Evolutionary conservation across 2,329 filamentous ascomycete species (phyloP), one percentile per base, ranked within the genome.

Genomic region (Venturia nashicola): DNA sequence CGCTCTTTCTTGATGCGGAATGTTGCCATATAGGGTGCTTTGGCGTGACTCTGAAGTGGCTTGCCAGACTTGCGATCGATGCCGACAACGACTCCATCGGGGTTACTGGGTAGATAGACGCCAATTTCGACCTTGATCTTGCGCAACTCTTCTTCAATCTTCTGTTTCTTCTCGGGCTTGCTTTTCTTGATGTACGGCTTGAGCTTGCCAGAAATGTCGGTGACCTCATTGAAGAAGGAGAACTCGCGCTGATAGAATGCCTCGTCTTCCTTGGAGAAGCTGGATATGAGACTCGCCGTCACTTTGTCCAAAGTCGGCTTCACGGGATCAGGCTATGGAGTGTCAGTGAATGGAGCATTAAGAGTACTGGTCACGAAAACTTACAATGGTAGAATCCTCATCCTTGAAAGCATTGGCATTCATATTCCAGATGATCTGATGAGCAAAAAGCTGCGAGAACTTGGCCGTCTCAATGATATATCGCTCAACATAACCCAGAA

Each of bases 361-460:
- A 20, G 23, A 20, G 39, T 7, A 34, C 39, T 16, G 16, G 11
- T 46, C 20, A 42, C 16, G 48, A 23, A 12, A 20, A 76, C 86
- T 80, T 79, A 90, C 87, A 67, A 96, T 84, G 70, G 88, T 85
- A 16, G 88, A 92, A 68, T 97, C 91, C 70, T 99, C 93, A 68
- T 99, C 95, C 74, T 97, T 99, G 81, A 90, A 99, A 1, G 92
- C 90, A 74, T 99, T 99, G 40, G 94, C 94, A 74, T 97, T 99
- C 88, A 99, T 99, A 74, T 99, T 99, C 94, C 95, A 99, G 72
- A 99, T 99, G 68, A 99, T 97, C 71, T 99, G 94, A 74, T 99
- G 95, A 2, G 95, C 93, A 75, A 99, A 99, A 9, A 97, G 79
- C 74, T 97, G 94, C n/a, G 94, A 97, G 71, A 96, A 92, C 70